These are phyloP conservation scores for Kernera saxatilis DNA, from an alignment of 345 rosid genomes.

Conservation along the genomic window DNA sequence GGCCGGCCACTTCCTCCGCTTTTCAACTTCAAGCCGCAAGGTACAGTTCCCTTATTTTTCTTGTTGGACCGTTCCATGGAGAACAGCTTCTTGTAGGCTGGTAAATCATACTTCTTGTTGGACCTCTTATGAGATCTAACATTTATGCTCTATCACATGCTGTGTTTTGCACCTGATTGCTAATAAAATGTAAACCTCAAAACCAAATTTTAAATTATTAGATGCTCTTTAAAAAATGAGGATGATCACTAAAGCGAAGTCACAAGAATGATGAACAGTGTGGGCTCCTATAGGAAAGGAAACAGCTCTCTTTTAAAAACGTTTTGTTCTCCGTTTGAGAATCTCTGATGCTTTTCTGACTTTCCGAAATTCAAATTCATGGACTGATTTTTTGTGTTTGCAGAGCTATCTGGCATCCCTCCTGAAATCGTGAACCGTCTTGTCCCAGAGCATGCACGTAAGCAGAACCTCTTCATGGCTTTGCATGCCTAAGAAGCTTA, in stretches of 20 bases:
- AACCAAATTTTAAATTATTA: neutral
- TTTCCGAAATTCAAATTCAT: neutral
- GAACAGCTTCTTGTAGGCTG: neutral
- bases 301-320: neutral
- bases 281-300: neutral
- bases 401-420: constrained; percentile 78
- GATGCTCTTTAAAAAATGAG: neutral
- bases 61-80: neutral
- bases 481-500: constrained; percentile 43
- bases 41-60: constrained; percentile 27
- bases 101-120: neutral
- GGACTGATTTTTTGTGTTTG: neutral
- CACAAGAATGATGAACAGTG: neutral
- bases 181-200: neutral
- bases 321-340: neutral
- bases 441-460: constrained; percentile 83
- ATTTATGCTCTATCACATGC: neutral
- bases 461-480: constrained; percentile 91
- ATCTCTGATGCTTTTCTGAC: neutral
- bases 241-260: neutral
- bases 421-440: constrained; percentile 59
- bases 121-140: neutral
- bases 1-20: constrained; percentile 96
- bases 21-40: constrained; percentile 78
- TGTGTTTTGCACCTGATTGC: neutral